Evolutionary conservation across 164 flowering plant genomes (phyloP), one percentile per base, ranked within the genome.

Genomic region (Tetrastigma voinierianum): DNA sequence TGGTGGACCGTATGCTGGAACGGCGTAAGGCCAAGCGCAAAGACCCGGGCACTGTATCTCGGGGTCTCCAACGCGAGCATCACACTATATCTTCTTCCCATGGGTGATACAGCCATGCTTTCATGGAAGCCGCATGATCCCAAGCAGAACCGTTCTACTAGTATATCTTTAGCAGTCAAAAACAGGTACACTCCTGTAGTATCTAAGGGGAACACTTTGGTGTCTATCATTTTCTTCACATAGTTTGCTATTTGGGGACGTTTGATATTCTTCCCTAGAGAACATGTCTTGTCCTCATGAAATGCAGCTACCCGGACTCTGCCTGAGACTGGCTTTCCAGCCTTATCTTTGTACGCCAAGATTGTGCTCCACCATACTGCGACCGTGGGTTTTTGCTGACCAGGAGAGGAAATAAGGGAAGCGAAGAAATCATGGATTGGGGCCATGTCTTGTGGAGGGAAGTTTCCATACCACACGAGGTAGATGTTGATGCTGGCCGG

Each of bases 11-110:
- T 76, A 76, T 3, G 63, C 52, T 0, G 80, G 80, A 23, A 51
- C 59, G 3, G 69, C 71, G 46, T 47, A 81, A 9, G 82, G 81
- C 82, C 85, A 79, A 51, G 82, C 75, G 65, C 82, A 81, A 15
- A 64, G 71, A 10, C 84, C 76, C 3, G 82, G 84, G 23, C 80
- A 76, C 55, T 78, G 84, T 3, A 57, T 40, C 20, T 8, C 15
- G 0, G 84, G 71, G 32, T 81, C 76, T 1, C 82, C 84, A 1
- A 78, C 77, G 45, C 70, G 76, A 0, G 79, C 78, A 55, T 65
- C n/a, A 74, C 9, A 74, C 79, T 12, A 74, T 60, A n/a, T n/a
- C n/a, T n/a, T 51, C 68, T 66, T 51, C 24, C 17, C n/a, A 9
- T 55, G 2, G 59, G 19, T 1, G 62, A 20, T 47, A 59, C 71